Conservation (phyloP, 192 early-diverging fungal species). For the Backusella psychrophila region DNA sequence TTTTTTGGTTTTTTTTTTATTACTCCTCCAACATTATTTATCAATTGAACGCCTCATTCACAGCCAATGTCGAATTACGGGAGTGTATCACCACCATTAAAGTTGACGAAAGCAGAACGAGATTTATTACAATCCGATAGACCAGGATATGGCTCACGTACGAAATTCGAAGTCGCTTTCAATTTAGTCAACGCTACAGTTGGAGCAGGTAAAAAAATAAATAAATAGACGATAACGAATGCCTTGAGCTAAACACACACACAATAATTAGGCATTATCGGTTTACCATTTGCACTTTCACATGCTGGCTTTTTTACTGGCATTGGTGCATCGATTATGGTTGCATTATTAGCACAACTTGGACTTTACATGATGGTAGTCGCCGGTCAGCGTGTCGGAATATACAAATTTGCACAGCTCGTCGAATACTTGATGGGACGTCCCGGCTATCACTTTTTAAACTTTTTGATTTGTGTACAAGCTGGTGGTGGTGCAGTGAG, state of each 20-base stretch:
- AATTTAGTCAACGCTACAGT: slow-evolving; percentile 72
- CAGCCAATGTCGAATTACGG: neutral
- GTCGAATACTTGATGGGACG: slow-evolving; percentile 54
- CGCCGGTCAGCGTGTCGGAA: slow-evolving; percentile 51
- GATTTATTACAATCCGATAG: slow-evolving; percentile 36
- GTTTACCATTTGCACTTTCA: slow-evolving; percentile 62
- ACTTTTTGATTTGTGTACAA: slow-evolving; percentile 59
- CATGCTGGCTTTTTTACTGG: slow-evolving; percentile 63
- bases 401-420: slow-evolving; percentile 56
- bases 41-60: neutral
- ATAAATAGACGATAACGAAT: neutral
- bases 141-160: slow-evolving; percentile 42
- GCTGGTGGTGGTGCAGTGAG: slow-evolving; percentile 57
- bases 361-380: slow-evolving; percentile 58
- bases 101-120: slow-evolving; percentile 15
- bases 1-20: neutral
- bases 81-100: neutral
- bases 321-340: slow-evolving; percentile 43
- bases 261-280: slow-evolving; percentile 39
- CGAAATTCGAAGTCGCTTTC: slow-evolving; percentile 45
- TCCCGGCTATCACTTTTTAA: slow-evolving; percentile 50
- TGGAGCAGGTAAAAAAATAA: slow-evolving; percentile 50
- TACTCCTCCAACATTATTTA: neutral
- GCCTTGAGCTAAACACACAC: neutral
- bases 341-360: slow-evolving; percentile 48